These are phyloP conservation scores for Eruca vesicaria DNA, from an alignment of 441 rosid species.

Conservation along the genomic window DNA sequence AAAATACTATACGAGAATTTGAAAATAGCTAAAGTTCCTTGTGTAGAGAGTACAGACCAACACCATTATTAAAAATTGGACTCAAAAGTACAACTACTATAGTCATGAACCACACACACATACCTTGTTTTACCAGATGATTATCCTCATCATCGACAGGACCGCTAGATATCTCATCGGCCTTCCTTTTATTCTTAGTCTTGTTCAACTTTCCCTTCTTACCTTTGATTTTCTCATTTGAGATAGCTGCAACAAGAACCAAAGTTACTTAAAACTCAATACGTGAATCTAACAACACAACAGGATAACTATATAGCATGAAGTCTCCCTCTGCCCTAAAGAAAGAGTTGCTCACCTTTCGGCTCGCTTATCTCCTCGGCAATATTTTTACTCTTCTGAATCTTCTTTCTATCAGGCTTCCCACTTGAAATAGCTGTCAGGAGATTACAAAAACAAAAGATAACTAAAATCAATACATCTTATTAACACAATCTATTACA, in stretches of 20 bases:
- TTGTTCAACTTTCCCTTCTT: conserved; percentile 26
- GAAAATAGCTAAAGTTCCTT: background rate
- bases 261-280: conserved; percentile 13
- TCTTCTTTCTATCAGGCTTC: conserved; percentile 7
- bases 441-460: background rate
- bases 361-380: background rate
- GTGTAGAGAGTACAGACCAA: background rate
- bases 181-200: conserved; percentile 29
- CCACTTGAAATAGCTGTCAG: conserved; percentile 23
- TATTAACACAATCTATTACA: background rate
- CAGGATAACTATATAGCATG: background rate
- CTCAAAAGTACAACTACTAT: background rate
- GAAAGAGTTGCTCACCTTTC: conserved; percentile 11
- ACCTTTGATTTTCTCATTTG: conserved; percentile 15
- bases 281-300: background rate
- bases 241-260: conserved; percentile 6
- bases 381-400: conserved; percentile 12
- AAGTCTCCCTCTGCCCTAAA: background rate
- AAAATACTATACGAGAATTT: background rate
- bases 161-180: conserved; percentile 7
- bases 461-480: background rate
- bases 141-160: conserved; percentile 18
- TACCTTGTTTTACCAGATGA: conserved; percentile 16
- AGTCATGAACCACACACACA: conserved; percentile 3
- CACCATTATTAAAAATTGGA: conserved; percentile 1